phyloP scores from a whole-genome alignment of 805 yeast genomes.

The Diddensiella santjacobensis region DNA sequence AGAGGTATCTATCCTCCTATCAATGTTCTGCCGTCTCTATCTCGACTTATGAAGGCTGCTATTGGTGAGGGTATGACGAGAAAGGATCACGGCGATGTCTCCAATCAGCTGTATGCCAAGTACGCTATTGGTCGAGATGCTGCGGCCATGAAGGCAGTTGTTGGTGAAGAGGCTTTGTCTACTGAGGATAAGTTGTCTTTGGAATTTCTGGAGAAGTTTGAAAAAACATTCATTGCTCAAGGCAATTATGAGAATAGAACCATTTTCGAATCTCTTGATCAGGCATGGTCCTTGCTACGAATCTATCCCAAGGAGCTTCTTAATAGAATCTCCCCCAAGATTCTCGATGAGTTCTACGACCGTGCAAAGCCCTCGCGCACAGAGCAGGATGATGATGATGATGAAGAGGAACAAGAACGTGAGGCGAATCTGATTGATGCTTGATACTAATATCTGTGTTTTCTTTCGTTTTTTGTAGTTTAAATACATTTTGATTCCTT shows the following conservation, averaged over 20 bases:
- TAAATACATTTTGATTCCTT: neutral
- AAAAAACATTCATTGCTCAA: conserved; percentile 90
- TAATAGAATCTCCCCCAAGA: conserved; percentile 97
- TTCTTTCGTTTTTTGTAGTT: neutral
- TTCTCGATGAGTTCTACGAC: conserved; percentile 91
- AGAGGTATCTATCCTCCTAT: conserved; percentile 99
- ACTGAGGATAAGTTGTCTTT: conserved; percentile 95
- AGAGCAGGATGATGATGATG: conserved; percentile 44
- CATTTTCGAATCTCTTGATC: conserved; percentile 91
- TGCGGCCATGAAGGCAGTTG: conserved; percentile 99
- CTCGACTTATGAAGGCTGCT: conserved; percentile 98
- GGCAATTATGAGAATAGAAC: conserved; percentile 97
- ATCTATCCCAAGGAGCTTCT: conserved; percentile 98
- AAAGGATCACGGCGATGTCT: conserved; percentile 99
- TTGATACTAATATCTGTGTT: conserved; percentile 14
- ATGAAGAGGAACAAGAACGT: conserved; percentile 35
- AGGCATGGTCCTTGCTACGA: conserved; percentile 97
- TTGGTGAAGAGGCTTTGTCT: conserved; percentile 98
- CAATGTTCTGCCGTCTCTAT: conserved; percentile 93
- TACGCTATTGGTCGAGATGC: conserved; percentile 99
- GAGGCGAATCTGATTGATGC: conserved; percentile 37
- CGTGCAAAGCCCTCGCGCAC: conserved; percentile 42
- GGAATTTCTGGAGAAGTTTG: conserved; percentile 97
- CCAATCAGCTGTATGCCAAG: conserved; percentile 97
- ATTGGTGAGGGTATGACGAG: conserved; percentile 99